Base-by-base conservation (phyloP, 805 yeast genomes). In the Ogataea nonfermentans region DNA sequence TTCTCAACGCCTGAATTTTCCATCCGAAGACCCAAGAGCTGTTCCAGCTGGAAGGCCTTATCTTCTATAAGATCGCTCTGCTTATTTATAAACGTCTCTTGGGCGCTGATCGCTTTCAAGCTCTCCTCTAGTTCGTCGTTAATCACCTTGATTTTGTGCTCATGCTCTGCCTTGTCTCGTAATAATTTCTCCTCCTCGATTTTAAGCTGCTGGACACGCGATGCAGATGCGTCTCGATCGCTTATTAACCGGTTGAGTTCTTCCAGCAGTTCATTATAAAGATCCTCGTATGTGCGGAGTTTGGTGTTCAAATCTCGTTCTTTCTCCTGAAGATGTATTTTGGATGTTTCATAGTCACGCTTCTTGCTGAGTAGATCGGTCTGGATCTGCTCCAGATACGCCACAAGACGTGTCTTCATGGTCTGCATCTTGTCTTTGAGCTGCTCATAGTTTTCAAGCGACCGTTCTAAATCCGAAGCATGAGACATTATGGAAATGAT, bases 11-110 rank as follows among this genome's bases (percentile, higher is more conserved):
- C 61, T 6, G 68, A 57, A 6, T 68, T 71, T 44, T 71, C 71
- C 25, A 76, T 66, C 35, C 58, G 64, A 20, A 76, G 48, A 1
- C 82, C 81, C 37, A 73, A 57, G 41, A 71, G 62, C 32, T 57
- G 61, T 43, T 75, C 79, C 47, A 61, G 70, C 46, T 70, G 73
- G 17, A 57, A 49, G 17, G 71, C 51, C 47, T 71, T 76, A 15
- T 65, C 68, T 32, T 59, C 59, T 41, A 73, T 74, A 23, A 61
- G 52, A 19, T 52, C 50, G 4, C 64, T 55, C 51, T 74, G 78
- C 6, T 53, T 51, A 11, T 59, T 48, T 24, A 74, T 49, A 31
- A 61, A 55, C 13, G 54, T 50, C 35, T 61, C 59, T 47, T 53
- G 48, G 35, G 54, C 43, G 44, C 50, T 57, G 13, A 59, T 47